A percentile compares a stretch with the other conserved stretches of the same genome.
These are phyloP conservation scores for Sporothrix brunneoviolacea DNA, from an alignment of 2,329 filamentous ascomycete species.

Conservation along the genomic window DNA sequence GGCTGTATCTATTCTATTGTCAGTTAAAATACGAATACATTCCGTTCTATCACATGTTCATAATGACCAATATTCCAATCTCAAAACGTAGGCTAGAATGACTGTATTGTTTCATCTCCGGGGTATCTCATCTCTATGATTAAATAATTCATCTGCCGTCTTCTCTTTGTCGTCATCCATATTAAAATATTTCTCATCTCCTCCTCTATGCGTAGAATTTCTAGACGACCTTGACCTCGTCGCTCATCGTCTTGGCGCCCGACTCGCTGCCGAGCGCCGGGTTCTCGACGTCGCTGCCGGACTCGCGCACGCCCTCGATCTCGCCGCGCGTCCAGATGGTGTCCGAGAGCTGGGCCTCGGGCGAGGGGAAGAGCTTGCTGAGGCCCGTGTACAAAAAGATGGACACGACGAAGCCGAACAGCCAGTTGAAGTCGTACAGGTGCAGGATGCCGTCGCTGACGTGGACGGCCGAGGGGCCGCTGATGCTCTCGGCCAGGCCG, in stretches of 20 bases:
- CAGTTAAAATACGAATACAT: too few species aligned
- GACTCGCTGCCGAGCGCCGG: background rate
- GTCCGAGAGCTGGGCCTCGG: constrained; percentile 39
- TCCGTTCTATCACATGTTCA: too few species aligned
- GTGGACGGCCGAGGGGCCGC: constrained; percentile 13
- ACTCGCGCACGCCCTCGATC: constrained; percentile 19
- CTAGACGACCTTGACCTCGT: constrained; percentile 10
- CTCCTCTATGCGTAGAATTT: too few species aligned
- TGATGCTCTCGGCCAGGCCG: constrained; percentile 23
- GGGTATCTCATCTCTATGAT: constrained; percentile 6
- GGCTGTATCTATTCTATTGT: too few species aligned
- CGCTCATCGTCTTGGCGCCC: constrained; percentile 4
- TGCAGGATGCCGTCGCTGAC: constrained; percentile 38
- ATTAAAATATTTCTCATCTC: too few species aligned
- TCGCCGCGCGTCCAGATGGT: constrained; percentile 31
- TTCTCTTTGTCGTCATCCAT: too few species aligned
- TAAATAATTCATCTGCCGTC: background rate
- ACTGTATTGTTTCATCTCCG: constrained; percentile 4
- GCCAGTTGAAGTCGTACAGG: constrained; percentile 60
- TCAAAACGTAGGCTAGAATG: background rate
- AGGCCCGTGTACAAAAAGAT: constrained; percentile 49
- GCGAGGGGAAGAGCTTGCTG: constrained; percentile 41
- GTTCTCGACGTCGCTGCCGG: constrained; percentile 19
- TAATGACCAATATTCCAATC: too few species aligned
- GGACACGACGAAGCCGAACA: constrained; percentile 53